Percentiles rank a stretch among this genome's conserved stretches.
Conservation (phyloP, 345 rosid species). For the Camelina sativa region DNA sequence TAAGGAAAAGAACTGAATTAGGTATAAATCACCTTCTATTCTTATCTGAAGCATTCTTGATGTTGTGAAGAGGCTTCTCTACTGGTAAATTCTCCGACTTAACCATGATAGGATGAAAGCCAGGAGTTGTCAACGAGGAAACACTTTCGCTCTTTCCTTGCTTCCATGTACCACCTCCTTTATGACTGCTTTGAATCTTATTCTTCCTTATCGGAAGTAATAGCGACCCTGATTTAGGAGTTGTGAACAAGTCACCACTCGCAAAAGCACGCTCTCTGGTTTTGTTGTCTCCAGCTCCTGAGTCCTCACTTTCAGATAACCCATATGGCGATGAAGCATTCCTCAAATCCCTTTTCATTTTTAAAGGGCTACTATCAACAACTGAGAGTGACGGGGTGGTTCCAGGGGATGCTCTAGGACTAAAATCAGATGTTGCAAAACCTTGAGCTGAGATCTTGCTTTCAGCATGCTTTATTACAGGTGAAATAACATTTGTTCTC, state of each 20-base stretch:
- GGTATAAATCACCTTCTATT: constrained; percentile 65
- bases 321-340: constrained; percentile 70
- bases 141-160: constrained; percentile 81
- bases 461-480: constrained; percentile 64
- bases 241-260: constrained; percentile 54
- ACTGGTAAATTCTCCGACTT: constrained; percentile 61
- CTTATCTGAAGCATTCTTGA: constrained; percentile 67
- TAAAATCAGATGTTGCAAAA: constrained; percentile 60
- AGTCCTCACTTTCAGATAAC: constrained; percentile 85
- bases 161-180: constrained; percentile 72
- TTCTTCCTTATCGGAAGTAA: constrained; percentile 61
- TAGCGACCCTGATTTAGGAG: constrained; percentile 59
- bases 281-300: constrained; percentile 77
- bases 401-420: constrained; percentile 62
- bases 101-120: constrained; percentile 58
- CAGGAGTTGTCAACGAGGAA: constrained; percentile 57
- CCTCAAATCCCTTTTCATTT: constrained; percentile 63
- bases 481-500: constrained; percentile 77
- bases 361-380: constrained; percentile 53
- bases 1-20: constrained; percentile 25
- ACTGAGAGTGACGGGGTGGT: constrained; percentile 53
- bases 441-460: constrained; percentile 61
- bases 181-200: constrained; percentile 58
- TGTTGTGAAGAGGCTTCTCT: constrained; percentile 65
- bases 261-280: constrained; percentile 63